phyloP scores from a whole-genome alignment of 257 asterid species.

The Perilla frutescens region DNA sequence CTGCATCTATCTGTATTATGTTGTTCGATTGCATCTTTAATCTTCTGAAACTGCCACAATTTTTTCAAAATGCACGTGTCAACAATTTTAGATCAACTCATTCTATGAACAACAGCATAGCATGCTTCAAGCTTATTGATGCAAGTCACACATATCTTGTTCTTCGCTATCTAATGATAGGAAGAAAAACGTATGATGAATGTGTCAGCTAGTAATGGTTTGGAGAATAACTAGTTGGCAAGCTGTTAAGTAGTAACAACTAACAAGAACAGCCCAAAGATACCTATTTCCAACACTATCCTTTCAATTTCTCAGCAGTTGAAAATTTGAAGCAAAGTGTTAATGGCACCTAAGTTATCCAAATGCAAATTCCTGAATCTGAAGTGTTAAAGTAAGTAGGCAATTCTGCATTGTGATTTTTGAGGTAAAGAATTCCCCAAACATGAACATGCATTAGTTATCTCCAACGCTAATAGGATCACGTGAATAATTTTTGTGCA shows the following conservation, averaged over 20 bases:
- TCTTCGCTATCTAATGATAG: background rate
- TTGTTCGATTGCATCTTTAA: constrained; percentile 75
- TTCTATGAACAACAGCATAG: background rate
- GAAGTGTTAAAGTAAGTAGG: background rate
- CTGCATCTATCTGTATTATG: constrained; percentile 92
- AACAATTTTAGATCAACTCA: background rate
- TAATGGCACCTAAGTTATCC: background rate
- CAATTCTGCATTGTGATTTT: background rate
- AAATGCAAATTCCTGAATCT: constrained; percentile 4
- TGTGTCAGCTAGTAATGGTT: background rate
- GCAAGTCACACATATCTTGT: background rate
- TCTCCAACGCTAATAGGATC: too few relatives aligned
- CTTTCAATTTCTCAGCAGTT: too few relatives aligned
- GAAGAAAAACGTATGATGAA: background rate
- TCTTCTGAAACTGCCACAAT: constrained; percentile 76
- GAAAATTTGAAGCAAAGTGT: too few relatives aligned
- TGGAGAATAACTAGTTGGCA: background rate
- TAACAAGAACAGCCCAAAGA: background rate
- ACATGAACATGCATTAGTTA: too few relatives aligned
- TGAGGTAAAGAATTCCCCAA: background rate
- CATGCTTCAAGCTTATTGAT: background rate
- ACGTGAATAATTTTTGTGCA: background rate
- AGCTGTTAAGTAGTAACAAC: too few relatives aligned
- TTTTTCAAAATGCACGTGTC: background rate
- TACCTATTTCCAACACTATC: background rate